phyloP scores from a whole-genome alignment of 2,329 filamentous ascomycete species.

The Leptographium radiaticola region DNA sequence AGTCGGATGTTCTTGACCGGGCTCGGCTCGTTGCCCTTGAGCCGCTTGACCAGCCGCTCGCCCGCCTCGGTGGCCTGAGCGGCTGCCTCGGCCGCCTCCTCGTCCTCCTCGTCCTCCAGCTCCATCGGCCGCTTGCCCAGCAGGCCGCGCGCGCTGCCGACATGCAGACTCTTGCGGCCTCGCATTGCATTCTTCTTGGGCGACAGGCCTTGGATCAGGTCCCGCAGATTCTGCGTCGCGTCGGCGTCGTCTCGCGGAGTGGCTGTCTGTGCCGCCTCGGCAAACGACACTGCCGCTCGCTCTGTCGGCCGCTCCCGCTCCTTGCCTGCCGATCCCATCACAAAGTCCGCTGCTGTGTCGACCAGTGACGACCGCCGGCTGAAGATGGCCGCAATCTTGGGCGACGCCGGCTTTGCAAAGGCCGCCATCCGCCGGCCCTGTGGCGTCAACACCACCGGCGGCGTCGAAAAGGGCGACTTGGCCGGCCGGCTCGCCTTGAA shows the following conservation, averaged over 20 bases:
- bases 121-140: slow-evolving; percentile 63
- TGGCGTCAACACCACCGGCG: slow-evolving; percentile 51
- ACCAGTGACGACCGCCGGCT: slow-evolving; percentile 60
- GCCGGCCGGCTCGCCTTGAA: slow-evolving; percentile 11
- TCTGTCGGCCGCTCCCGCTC: slow-evolving; percentile 10
- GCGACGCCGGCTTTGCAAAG: slow-evolving; percentile 64
- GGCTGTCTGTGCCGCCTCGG: slow-evolving; percentile 52
- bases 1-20: slow-evolving; percentile 65
- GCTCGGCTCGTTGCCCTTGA: slow-evolving; percentile 59
- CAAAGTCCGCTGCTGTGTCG: slow-evolving; percentile 50
- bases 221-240: slow-evolving; percentile 53
- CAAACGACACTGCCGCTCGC: slow-evolving; percentile 45
- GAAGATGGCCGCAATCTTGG: slow-evolving; percentile 56
- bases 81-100: slow-evolving; percentile 27
- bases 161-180: slow-evolving; percentile 62
- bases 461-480: slow-evolving; percentile 44
- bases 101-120: slow-evolving; percentile 42
- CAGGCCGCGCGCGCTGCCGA: slow-evolving; percentile 60
- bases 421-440: slow-evolving; percentile 48
- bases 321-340: slow-evolving; percentile 31
- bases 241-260: slow-evolving; percentile 43
- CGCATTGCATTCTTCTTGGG: slow-evolving; percentile 57
- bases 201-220: slow-evolving; percentile 66
- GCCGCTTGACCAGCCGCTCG: slow-evolving; percentile 49
- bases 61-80: slow-evolving; percentile 40